These are phyloP conservation scores for Leccinum variicolor DNA, from an alignment of 768 basidiomycete species.

Conservation along the genomic window DNA sequence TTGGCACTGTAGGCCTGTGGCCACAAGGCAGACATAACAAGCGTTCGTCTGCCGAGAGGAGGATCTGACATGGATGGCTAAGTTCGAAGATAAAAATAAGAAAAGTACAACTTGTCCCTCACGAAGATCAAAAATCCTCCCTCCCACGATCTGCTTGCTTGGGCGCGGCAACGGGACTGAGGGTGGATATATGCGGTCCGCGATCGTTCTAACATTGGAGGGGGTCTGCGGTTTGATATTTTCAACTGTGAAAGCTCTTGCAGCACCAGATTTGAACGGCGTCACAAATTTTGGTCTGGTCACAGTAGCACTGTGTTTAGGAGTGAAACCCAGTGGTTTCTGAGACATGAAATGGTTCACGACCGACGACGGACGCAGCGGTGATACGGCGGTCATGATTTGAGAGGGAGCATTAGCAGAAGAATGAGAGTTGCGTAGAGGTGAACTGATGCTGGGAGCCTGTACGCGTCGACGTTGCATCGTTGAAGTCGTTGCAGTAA, in stretches of 20 bases:
- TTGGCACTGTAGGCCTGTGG: slow-evolving; percentile 45
- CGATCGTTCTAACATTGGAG: background rate
- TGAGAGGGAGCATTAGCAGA: slow-evolving; percentile 8
- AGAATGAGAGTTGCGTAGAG: slow-evolving; percentile 8
- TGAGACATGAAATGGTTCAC: slow-evolving; percentile 14
- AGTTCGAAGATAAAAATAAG: background rate
- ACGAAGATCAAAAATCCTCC: slow-evolving; percentile 43
- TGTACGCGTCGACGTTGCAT: slow-evolving; percentile 16
- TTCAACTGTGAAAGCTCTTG: slow-evolving; percentile 1
- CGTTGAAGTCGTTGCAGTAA: slow-evolving; percentile 12
- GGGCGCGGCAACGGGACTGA: slow-evolving; percentile 7
- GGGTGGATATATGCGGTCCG: slow-evolving; percentile 24
- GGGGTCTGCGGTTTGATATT: background rate
- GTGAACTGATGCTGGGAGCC: slow-evolving; percentile 29
- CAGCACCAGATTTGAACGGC: slow-evolving; percentile 55
- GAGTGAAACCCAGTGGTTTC: slow-evolving; percentile 24
- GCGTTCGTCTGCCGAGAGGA: slow-evolving; percentile 38
- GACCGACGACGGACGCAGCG: slow-evolving; percentile 33
- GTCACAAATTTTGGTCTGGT: slow-evolving; percentile 48
- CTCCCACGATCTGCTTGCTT: slow-evolving; percentile 6
- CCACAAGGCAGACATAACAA: slow-evolving; percentile 46
- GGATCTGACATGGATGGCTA: slow-evolving; percentile 23
- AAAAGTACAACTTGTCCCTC: slow-evolving; percentile 22
- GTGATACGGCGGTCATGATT: slow-evolving; percentile 23
- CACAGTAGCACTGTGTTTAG: slow-evolving; percentile 26